Evolutionary conservation across 176 grass and related monocot genomes (phyloP).

Genomic region (Cenchrus americanus): DNA sequence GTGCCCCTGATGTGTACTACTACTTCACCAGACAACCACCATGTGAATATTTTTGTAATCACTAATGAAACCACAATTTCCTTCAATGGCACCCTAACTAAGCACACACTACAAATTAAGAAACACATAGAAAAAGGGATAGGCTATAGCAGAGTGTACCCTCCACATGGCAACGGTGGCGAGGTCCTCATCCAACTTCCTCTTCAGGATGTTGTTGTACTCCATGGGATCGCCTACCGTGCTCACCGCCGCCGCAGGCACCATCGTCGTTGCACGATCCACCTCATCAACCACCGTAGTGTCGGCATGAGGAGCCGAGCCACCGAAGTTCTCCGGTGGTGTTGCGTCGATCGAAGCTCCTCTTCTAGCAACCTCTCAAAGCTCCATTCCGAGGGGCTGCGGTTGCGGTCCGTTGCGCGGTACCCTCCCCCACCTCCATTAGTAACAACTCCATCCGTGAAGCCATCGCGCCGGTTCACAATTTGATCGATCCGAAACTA

Average conservation of each 20-base stretch:
- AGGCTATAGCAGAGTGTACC: slow-evolving; percentile 36
- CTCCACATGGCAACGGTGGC: slow-evolving; percentile 69
- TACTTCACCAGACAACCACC: neutral
- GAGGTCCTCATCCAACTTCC: slow-evolving; percentile 67
- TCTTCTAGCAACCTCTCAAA: slow-evolving; percentile 68
- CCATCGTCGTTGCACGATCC: neutral
- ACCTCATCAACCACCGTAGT: slow-evolving; percentile 7
- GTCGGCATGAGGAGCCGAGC: neutral
- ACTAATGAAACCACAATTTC: neutral
- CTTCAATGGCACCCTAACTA: neutral
- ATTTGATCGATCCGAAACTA: no score
- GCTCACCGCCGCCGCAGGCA: neutral
- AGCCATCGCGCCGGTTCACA: no score
- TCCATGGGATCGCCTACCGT: slow-evolving; percentile 46
- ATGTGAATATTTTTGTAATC: neutral
- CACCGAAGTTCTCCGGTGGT: neutral
- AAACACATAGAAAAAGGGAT: neutral
- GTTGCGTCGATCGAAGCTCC: neutral
- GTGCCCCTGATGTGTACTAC: neutral
- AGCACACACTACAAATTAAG: neutral
- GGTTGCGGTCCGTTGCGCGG: neutral
- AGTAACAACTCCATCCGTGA: neutral
- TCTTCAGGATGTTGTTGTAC: slow-evolving; percentile 63
- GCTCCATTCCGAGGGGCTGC: slow-evolving; percentile 43
- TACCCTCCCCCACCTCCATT: neutral